Evolutionary conservation across 441 rosid species (phyloP).

Genomic region (Isatis lusitanica): DNA sequence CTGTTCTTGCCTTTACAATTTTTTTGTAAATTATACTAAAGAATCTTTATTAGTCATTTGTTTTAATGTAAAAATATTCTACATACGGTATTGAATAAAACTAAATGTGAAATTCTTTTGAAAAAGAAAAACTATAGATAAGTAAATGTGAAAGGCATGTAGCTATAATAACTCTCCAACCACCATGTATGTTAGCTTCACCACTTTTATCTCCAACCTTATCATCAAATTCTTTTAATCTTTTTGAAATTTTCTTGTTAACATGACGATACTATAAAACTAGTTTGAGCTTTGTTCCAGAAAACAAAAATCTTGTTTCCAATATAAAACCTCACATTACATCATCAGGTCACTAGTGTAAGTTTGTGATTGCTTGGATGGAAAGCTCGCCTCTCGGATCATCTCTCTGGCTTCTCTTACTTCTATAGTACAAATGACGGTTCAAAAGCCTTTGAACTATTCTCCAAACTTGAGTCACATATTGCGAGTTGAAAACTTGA

Average conservation of each 20-base stretch:
- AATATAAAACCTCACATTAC: not conserved
- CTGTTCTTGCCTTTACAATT: not conserved
- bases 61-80: not conserved
- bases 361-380: not conserved
- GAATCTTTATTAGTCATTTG: not conserved
- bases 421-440: not conserved
- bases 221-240: not conserved
- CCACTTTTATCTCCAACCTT: slow-evolving; percentile 9
- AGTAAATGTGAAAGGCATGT: slow-evolving; percentile 3
- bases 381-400: not conserved
- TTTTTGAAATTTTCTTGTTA: not conserved
- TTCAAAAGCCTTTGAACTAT: not conserved
- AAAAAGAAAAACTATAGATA: no score
- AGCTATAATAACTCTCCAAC: slow-evolving; percentile 11
- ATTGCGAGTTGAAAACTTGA: not conserved
- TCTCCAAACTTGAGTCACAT: not conserved
- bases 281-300: not conserved
- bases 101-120: not conserved
- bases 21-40: not conserved
- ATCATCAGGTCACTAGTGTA: not conserved
- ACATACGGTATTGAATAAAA: not conserved
- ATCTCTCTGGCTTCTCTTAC: not conserved
- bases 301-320: not conserved
- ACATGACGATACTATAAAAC: not conserved
- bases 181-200: not conserved